Evolutionary conservation across 805 yeast genomes (phyloP).

Genomic region (Candida schatavii): DNA sequence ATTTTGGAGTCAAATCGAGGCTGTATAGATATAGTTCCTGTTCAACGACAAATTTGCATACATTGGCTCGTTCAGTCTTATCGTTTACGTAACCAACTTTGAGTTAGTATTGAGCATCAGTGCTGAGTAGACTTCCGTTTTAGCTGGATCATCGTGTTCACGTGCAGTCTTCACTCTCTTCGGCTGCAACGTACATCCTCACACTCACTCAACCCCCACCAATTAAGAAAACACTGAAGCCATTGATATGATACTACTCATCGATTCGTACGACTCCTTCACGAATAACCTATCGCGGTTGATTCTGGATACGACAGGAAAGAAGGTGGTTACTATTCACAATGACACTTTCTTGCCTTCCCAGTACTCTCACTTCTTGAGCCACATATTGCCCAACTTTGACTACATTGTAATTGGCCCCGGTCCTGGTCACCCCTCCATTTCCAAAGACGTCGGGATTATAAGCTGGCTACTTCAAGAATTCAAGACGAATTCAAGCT

Average conservation of each 20-base stretch:
- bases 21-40: too few species aligned
- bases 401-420: conserved; percentile 90
- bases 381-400: conserved; percentile 45
- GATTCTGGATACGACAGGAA: conserved; percentile 50
- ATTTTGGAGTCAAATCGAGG: too few species aligned
- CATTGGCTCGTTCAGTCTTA: too few species aligned
- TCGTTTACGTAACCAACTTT: too few species aligned
- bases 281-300: conserved; percentile 75
- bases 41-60: too few species aligned
- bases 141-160: too few species aligned
- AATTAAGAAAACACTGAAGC: too few species aligned
- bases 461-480: conserved; percentile 54
- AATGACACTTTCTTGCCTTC: conserved; percentile 50
- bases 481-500: conserved; percentile 13
- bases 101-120: too few species aligned
- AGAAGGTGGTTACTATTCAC: conserved; percentile 55
- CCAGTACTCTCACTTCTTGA: conserved; percentile 34
- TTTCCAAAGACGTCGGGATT: conserved; percentile 65
- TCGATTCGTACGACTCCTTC: conserved; percentile 96
- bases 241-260: conserved; percentile 56
- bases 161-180: too few species aligned
- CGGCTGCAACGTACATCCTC: too few species aligned
- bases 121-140: too few species aligned
- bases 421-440: conserved; percentile 90
- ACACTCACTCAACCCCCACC: too few species aligned